Percentiles rank a stretch among this genome's conserved stretches.
Evolutionary conservation across 2,329 filamentous ascomycete genomes (phyloP).

Genomic region (Penicillium corylophilum): DNA sequence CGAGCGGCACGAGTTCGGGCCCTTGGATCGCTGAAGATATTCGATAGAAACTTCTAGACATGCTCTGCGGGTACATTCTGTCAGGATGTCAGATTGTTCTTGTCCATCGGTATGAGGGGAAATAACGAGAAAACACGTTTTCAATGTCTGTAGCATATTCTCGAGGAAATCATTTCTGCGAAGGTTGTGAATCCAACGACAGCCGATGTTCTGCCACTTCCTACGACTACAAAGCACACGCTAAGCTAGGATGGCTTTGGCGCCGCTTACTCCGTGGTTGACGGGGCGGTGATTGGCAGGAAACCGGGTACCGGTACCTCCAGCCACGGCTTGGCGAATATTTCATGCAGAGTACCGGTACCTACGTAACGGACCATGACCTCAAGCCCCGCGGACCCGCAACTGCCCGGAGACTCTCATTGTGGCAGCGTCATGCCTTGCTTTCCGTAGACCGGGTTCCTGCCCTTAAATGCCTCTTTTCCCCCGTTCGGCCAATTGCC

Average conservation of each 20-base stretch:
- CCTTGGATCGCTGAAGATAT: neutral
- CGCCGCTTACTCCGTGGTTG: neutral
- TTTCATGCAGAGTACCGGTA: constrained; percentile 1
- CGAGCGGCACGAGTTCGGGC: constrained; percentile 9
- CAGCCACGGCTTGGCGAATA: rapidly evolving
- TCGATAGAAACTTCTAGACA: constrained; percentile 4
- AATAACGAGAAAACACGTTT: neutral
- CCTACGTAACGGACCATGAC: constrained; percentile 2
- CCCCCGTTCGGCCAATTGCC: constrained; percentile 8
- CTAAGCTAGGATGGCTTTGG: constrained; percentile 3
- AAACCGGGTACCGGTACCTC: constrained; percentile 2
- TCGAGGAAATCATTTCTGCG: neutral
- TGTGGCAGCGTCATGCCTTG: constrained; percentile 19
- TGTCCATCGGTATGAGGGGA: neutral
- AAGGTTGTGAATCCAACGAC: neutral
- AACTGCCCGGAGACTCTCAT: constrained; percentile 9
- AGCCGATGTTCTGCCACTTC: constrained; percentile 11
- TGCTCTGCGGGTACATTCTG: constrained; percentile 5
- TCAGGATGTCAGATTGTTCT: neutral
- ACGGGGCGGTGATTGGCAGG: constrained; percentile 11
- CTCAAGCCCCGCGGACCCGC: constrained; percentile 19
- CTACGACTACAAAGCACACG: constrained; percentile 1
- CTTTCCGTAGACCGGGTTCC: neutral
- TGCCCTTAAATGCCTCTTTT: constrained; percentile 5
- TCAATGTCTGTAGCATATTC: neutral